Evolutionary conservation across 2,329 filamentous ascomycete species (phyloP), one percentile per base, ranked within the genome.

Genomic region (Parascedosporium putredinis): DNA sequence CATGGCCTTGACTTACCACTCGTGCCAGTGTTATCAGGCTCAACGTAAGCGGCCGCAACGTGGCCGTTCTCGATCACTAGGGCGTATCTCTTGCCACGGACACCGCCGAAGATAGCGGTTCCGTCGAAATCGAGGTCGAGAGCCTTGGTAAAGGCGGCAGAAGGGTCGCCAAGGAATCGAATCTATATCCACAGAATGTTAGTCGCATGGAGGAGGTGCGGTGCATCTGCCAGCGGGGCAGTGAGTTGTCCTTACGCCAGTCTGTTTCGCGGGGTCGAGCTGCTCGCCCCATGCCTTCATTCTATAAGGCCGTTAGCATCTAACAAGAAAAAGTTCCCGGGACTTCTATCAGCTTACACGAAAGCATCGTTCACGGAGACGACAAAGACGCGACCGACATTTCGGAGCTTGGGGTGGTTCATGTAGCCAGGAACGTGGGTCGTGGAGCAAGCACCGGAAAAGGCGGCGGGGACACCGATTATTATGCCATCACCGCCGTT

Each of bases 321-420:
- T 42, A 10, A 14, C 12, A 4, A 25, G n/a, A 12, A 16, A 27
- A 14, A 23, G 10, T 20, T 33, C 23, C 3, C 24, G 4, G n/a
- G 24, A 24, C 3, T 22, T 8, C 24, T 22, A 24, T 10, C 29
- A 48, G 70, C 86, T 68, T 74, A 94, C 86, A 95, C 90, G 64
- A 96, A 96, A 18, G 89, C 80, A 64, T 97, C 91, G 64, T 97
- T 97, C 63, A 96, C 90, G 14, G 86, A 83, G 51, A 97, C 81
- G 36, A 97, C 88, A 61, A 94, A 95, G 43, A 95, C 86, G 60
- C 85, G 75, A 45, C 89, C 90, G 25, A 86, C 88, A 53, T 83
- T 74, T 70, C 86, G 86, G 58, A 94, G 75, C 64, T 83, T 81
- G 50, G 83, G 76, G 63, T 88, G 85, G 62, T 81, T 82, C 66